These are phyloP conservation scores for Solanum piurae DNA, from an alignment of 257 asterid genomes.

Conservation along the genomic window DNA sequence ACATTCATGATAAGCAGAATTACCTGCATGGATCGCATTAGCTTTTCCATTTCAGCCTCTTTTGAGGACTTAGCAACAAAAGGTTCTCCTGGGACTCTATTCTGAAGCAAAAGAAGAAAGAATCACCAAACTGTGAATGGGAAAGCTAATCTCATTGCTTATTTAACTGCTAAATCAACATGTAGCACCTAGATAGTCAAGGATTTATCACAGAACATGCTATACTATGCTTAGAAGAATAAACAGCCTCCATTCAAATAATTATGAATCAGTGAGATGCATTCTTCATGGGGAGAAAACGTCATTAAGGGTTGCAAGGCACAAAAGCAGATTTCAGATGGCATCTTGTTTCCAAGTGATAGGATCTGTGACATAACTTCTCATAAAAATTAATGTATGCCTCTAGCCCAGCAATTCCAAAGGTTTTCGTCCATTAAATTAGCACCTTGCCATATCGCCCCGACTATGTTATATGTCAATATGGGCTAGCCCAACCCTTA, in stretches of 20 bases:
- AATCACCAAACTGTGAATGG: not conserved
- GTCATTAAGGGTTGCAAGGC: not conserved
- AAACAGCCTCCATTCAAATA: not conserved
- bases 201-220: not conserved
- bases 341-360: not conserved
- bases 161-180: not conserved
- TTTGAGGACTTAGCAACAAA: slow-evolving; percentile 72
- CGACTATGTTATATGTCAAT: not conserved
- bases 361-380: not conserved
- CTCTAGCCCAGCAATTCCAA: not conserved
- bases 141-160: not conserved
- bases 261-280: not conserved
- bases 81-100: slow-evolving; percentile 77
- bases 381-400: not conserved
- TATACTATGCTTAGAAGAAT: not conserved
- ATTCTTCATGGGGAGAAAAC: not conserved
- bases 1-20: not conserved
- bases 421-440: not conserved
- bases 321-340: not conserved
- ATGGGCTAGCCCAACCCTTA: not conserved
- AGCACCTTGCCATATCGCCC: not conserved
- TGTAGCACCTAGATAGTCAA: not conserved
- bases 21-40: slow-evolving; percentile 92
- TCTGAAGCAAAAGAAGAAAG: slow-evolving; percentile 28
- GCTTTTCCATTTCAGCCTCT: slow-evolving; percentile 90